Conservation (phyloP, 495 filamentous ascomycete species). For the Podospora pseudopauciseta region DNA sequence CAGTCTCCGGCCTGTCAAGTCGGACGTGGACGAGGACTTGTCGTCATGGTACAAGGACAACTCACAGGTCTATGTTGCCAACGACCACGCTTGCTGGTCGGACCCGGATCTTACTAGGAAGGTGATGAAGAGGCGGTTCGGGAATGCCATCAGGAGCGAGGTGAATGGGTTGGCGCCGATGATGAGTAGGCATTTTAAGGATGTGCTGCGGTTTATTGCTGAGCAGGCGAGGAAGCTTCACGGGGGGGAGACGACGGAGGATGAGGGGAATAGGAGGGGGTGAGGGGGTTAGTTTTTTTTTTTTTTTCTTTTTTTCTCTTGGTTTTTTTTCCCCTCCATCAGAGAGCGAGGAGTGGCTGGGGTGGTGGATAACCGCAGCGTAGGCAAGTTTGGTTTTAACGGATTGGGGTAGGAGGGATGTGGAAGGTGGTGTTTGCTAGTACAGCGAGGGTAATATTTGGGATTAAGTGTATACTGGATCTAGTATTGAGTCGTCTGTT, state of each 20-base stretch:
- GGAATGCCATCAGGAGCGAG: conserved; percentile 54
- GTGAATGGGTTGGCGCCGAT: conserved; percentile 58
- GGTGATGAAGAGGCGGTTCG: conserved; percentile 63
- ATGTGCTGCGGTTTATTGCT: conserved; percentile 55
- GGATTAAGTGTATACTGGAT: too few species aligned
- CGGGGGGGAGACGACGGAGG: conserved; percentile 19
- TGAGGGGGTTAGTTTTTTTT: neutral
- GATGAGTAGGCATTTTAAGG: conserved; percentile 56
- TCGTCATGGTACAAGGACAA: conserved; percentile 71
- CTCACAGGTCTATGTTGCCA: conserved; percentile 68
- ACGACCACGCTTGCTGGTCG: conserved; percentile 68
- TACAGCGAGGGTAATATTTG: too few species aligned
- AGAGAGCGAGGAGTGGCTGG: too few species aligned
- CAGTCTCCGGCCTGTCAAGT: conserved; percentile 62
- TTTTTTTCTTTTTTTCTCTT: neutral
- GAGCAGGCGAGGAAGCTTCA: conserved; percentile 41
- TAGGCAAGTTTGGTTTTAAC: too few species aligned
- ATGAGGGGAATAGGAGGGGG: conserved; percentile 37
- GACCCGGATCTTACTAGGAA: conserved; percentile 51
- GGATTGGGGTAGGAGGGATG: too few species aligned
- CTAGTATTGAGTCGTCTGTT: too few species aligned
- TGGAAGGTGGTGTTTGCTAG: too few species aligned
- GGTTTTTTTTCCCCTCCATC: too few species aligned
- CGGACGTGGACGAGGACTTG: conserved; percentile 58
- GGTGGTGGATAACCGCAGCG: too few species aligned